Evolutionary conservation across 2,329 filamentous ascomycete species (phyloP), one percentile per base, ranked within the genome.

Genomic region (Claviceps maximensis): DNA sequence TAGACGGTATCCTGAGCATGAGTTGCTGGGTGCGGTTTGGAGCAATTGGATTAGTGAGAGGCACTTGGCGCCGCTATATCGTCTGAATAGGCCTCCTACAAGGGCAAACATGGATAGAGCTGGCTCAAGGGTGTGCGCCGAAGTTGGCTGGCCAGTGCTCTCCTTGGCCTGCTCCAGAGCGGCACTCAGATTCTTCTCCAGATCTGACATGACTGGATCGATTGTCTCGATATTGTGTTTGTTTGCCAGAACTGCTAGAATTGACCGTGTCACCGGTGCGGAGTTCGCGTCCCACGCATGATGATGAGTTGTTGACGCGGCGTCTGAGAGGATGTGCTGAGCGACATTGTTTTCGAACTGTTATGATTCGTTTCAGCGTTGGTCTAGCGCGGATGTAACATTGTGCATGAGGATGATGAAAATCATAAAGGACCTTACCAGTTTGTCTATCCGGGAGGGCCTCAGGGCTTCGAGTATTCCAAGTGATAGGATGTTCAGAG

Each of bases 221-320:
- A 62, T 49, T 7, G 58, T 63, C 56, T 71, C 71, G 19, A 70
- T 62, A 36, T 67, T 67, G 59, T 70, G 68, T 56, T 74, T 76
- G 59, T 76, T 76, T 49, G 71, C 66, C 29, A 76, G 58, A 3
- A 71, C 64, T 2, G 69, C 66, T 12, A 74, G 61, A 12, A 75
- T 69, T 0, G 66, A 67, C 29, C 65, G 59, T 15, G 60, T 60
- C 51, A 63, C 66, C 55, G 63, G 56, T 58, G 60, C 55, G 38
- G 58, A 58, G 27, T 58, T 54, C 6, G 55, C 21, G 33, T 57
- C 57, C 1, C 36, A 51, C 3, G 49, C 13, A 0, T 52, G 41
- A 9, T 53, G 50, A 8, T 47, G 36, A n/a, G 15, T 47, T 10
- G 59, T 47, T n/a, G 59, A 44, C 9, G 59, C 58, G 31, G 62